A percentile compares a stretch with the other conserved stretches of the same genome.
These are phyloP conservation scores for Lepidium sativum DNA, from an alignment of 345 rosid genomes.

Conservation along the genomic window DNA sequence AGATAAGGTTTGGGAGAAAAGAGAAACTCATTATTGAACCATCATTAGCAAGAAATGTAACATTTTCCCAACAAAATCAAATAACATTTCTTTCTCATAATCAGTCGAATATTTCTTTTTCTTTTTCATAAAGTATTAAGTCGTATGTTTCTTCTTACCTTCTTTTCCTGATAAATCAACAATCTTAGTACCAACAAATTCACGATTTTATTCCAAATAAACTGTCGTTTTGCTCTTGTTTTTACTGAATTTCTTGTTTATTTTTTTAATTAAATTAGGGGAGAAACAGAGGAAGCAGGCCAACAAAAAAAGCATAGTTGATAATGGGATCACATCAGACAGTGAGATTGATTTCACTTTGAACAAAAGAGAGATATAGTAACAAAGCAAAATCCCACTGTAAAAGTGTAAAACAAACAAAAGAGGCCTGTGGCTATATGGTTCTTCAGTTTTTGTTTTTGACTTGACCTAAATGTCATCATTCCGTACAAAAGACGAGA, in stretches of 20 bases:
- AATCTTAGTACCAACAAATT: background rate
- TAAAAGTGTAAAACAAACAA: background rate
- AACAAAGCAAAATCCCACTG: conserved; percentile 1
- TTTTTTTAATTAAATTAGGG: background rate
- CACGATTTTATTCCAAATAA: background rate
- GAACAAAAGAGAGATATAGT: background rate
- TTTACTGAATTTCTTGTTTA: background rate
- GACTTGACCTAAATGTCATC: background rate
- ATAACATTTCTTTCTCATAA: background rate
- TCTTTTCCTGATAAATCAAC: background rate
- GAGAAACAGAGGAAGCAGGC: background rate
- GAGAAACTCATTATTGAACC: conserved; percentile 17
- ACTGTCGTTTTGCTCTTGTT: background rate
- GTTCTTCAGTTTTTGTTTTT: background rate
- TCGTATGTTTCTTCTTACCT: background rate
- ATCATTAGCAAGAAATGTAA: conserved; percentile 9
- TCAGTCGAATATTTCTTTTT: background rate
- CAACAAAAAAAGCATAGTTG: too few species aligned
- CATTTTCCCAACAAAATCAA: background rate
- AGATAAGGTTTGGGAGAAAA: conserved; percentile 7
- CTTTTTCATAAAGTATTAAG: too few species aligned
- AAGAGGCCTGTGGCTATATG: conserved; percentile 1
- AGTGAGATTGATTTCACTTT: background rate
- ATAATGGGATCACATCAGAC: background rate
- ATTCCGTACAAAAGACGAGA: background rate